Conservation (phyloP, 345 rosid genomes). For the Pugionium cornutum region DNA sequence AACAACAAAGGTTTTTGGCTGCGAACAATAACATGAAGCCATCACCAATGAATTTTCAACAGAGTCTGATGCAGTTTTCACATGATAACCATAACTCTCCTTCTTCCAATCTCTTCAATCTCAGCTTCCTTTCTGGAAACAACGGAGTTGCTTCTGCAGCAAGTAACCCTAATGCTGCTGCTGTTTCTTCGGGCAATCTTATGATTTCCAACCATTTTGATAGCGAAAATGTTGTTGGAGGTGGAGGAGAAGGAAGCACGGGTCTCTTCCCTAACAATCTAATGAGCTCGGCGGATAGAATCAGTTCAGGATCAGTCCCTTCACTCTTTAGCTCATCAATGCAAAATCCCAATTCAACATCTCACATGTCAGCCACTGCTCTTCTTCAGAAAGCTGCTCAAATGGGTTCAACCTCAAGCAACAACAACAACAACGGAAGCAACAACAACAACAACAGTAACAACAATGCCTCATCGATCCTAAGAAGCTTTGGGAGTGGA, state of each 20-base stretch:
- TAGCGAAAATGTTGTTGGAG: conserved; percentile 39
- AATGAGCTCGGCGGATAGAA: conserved; percentile 43
- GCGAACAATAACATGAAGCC: conserved; percentile 30
- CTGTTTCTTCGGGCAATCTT: conserved; percentile 40
- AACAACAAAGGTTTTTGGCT: conserved; percentile 44
- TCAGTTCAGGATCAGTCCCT: conserved; percentile 38
- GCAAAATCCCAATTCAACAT: conserved; percentile 40
- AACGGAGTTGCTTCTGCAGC: conserved; percentile 19
- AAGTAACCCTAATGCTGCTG: conserved; percentile 38
- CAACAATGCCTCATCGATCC: conserved; percentile 18
- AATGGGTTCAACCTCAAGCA: conserved; percentile 65
- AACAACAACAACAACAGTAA: not conserved
- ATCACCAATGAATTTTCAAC: conserved; percentile 15
- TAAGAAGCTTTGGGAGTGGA: conserved; percentile 41
- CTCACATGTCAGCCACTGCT: conserved; percentile 62
- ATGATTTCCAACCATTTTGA: conserved; percentile 46
- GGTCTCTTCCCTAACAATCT: conserved; percentile 48
- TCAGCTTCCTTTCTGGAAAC: too few species aligned
- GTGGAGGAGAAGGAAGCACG: conserved; percentile 37
- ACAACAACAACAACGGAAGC: conserved; percentile 33
- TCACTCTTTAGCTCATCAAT: too few species aligned
- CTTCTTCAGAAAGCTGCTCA: conserved; percentile 53
- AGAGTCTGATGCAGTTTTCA: conserved; percentile 58
- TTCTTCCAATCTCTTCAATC: not conserved
- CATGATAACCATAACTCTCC: conserved; percentile 39